A percentile compares a stretch with the other conserved stretches of the same genome.
Evolutionary conservation across 2,329 filamentous ascomycete species (phyloP).

Genomic region (Hypomyces rosellus): DNA sequence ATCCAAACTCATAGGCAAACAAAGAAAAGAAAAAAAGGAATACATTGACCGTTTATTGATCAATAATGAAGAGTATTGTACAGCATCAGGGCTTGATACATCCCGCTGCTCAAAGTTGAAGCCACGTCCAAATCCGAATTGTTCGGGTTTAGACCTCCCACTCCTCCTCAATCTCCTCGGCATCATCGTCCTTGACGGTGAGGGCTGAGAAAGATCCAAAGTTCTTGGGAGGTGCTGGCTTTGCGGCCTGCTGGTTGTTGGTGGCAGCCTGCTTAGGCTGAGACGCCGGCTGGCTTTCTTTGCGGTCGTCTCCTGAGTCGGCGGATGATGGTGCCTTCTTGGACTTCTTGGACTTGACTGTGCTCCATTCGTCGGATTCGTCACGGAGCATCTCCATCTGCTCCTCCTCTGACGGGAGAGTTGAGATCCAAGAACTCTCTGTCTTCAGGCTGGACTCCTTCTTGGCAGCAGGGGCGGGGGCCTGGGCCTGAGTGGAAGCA

Average conservation of each 20-base stretch:
- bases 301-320: conserved; percentile 30
- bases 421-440: conserved; percentile 41
- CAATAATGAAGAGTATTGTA: conserved; percentile 3
- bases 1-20: conserved; percentile 17
- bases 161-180: conserved; percentile 40
- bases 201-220: conserved; percentile 47
- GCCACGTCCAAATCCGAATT: background rate
- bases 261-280: conserved; percentile 26
- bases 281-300: conserved; percentile 21
- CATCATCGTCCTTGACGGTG: conserved; percentile 33
- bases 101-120: conserved; percentile 5
- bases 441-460: conserved; percentile 28
- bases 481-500: conserved; percentile 14
- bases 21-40: conserved; percentile 5
- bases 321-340: conserved; percentile 30
- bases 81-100: background rate
- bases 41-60: conserved; percentile 1
- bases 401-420: conserved; percentile 55
- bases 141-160: conserved; percentile 42
- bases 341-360: conserved; percentile 41
- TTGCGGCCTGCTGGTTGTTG: conserved; percentile 23
- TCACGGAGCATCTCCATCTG: conserved; percentile 52
- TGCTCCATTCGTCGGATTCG: conserved; percentile 52
- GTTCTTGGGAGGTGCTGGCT: conserved; percentile 26
- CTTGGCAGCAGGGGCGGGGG: conserved; percentile 17